Evolutionary conservation across 1,284 basidiomycete genomes (phyloP), one percentile per base, ranked within the genome.

Genomic region (Farysia itapuensis): DNA sequence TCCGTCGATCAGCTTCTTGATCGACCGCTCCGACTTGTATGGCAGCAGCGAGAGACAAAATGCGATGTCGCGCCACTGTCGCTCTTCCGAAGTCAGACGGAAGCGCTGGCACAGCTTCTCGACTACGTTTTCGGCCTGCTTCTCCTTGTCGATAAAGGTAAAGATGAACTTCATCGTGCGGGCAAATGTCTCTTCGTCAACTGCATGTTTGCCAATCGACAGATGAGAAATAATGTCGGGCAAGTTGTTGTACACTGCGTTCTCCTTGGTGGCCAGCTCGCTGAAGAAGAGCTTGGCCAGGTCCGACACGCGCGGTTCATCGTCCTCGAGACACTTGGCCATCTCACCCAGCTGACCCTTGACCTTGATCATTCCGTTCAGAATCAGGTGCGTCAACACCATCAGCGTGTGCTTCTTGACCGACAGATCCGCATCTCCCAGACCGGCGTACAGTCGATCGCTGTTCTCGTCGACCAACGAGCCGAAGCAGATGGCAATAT

Each of bases 361-460:
- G 73, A 97, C 94, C 78, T 98, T 98, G 81, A 96, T 90, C 94
- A 97, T 97, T 1, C 94, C 94, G 73, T 97, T 97, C 56, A 97
- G 79, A 73, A 98, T 98, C 56, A 98, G 79, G 78, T 98, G 93
- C 4, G 94, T 97, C 49, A 98, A 81, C 35, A 98, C 94, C 94
- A 98, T 98, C 37, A 98, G 82, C 32, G 94, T 96, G 79, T 97
- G 96, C 82, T 98, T 97, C 85, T 97, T 98, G 53, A 98, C 94
- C 33, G 88, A 84, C 4, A 90, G 80, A 73, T 96, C 85, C 16
- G 80, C 78, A 77, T 98, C 94, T 8, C 87, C 86, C 31, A 98
- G 82, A 1, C 94, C 94, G 67, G 88, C 89, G 80, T 97, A 99
- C 5, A 99, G 81, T 54, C 92, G 87, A 68, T 92, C 89, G 75